phyloP scores from a whole-genome alignment of 2,329 filamentous ascomycete species.

The Gaeumannomyces tritici region DNA sequence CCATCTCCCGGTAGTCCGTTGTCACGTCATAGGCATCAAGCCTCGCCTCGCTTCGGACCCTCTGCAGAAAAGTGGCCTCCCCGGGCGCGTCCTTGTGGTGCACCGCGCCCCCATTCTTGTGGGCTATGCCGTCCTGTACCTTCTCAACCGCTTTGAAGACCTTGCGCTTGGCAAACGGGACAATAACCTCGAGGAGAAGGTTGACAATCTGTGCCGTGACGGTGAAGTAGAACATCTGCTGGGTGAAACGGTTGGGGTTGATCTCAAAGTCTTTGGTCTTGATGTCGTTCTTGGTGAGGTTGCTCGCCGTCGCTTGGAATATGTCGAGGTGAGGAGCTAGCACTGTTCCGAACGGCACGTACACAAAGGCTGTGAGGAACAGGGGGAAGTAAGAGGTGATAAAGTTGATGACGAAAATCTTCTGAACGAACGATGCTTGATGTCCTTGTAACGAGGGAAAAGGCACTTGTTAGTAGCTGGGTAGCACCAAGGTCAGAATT shows the following conservation, averaged over 20 bases:
- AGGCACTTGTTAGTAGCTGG: not conserved
- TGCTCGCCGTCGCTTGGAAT: conserved; percentile 64
- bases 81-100: conserved; percentile 59
- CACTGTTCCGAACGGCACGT: conserved; percentile 73
- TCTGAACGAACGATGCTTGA: conserved; percentile 75
- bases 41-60: conserved; percentile 75
- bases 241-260: conserved; percentile 72
- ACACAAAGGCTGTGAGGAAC: conserved; percentile 68
- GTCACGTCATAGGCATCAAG: conserved; percentile 84
- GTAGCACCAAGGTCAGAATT: not conserved
- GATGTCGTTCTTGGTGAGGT: conserved; percentile 59
- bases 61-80: conserved; percentile 69
- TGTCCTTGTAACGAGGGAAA: conserved; percentile 41
- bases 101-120: conserved; percentile 34
- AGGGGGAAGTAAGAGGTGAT: conserved; percentile 73
- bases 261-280: conserved; percentile 62
- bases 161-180: conserved; percentile 76
- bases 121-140: conserved; percentile 51
- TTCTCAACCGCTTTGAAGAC: conserved; percentile 72
- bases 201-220: conserved; percentile 90
- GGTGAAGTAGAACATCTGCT: conserved; percentile 93
- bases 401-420: conserved; percentile 84
- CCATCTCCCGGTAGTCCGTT: conserved; percentile 73
- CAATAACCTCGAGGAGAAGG: conserved; percentile 72
- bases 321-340: conserved; percentile 81